A percentile compares a stretch with the other conserved stretches of the same genome.
phyloP scores from a whole-genome alignment of 2,329 filamentous ascomycete species.

The Fusarium nurragi region DNA sequence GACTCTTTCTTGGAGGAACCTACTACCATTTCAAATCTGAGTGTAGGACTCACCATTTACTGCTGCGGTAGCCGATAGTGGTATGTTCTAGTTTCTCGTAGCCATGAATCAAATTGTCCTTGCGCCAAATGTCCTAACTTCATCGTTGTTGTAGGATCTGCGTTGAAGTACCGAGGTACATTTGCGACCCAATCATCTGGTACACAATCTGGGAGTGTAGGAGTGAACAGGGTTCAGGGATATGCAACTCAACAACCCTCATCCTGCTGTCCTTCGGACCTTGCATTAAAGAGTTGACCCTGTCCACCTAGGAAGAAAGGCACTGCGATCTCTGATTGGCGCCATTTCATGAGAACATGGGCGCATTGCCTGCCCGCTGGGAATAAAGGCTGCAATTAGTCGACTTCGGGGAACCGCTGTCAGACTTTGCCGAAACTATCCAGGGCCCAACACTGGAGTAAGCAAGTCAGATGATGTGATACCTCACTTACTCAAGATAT shows the following conservation, averaged over 20 bases:
- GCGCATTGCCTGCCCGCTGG: not conserved
- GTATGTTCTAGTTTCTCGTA: not conserved
- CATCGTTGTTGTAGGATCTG: constrained; percentile 15
- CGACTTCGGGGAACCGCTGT: constrained; percentile 7
- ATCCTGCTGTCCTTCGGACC: constrained; percentile 27
- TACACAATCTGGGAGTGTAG: constrained; percentile 31
- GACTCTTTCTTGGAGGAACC: not conserved
- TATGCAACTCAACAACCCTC: constrained; percentile 33
- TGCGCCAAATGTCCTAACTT: not conserved
- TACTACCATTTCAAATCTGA: not conserved
- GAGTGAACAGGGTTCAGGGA: constrained; percentile 39
- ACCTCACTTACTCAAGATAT: not conserved
- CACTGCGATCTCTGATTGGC: constrained; percentile 18
- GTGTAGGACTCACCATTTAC: not conserved
- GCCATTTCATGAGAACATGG: not conserved
- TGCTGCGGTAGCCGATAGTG: not conserved
- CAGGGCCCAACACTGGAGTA: not conserved
- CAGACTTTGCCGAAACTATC: constrained; percentile 9
- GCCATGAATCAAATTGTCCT: not conserved
- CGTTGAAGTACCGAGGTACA: constrained; percentile 16
- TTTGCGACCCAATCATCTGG: constrained; percentile 40
- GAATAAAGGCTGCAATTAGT: constrained; percentile 11
- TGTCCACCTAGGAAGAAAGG: not conserved
- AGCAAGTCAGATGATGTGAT: not conserved
- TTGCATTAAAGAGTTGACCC: not conserved